A percentile compares a stretch with the other conserved stretches of the same genome.
Evolutionary conservation across 441 rosid genomes (phyloP).

Genomic region (Sinapis alba): DNA sequence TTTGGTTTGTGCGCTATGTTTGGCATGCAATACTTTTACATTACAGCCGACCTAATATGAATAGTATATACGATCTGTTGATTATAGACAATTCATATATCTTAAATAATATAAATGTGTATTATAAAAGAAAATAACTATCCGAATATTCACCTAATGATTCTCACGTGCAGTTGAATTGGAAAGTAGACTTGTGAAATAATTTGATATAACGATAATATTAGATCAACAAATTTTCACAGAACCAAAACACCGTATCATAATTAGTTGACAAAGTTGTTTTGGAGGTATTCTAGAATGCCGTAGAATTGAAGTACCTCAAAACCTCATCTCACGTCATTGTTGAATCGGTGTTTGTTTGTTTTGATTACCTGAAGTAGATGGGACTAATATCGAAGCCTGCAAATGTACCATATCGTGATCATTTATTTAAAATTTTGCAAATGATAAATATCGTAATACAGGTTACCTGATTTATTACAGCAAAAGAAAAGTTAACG

Average conservation of each 20-base stretch:
- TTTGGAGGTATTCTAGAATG: slow-evolving; percentile 24
- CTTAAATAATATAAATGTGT: background rate
- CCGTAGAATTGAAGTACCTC: background rate
- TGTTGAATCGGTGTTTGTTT: slow-evolving; percentile 10
- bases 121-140: background rate
- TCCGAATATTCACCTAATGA: slow-evolving; percentile 21
- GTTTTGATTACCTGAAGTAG: background rate
- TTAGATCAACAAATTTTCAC: background rate
- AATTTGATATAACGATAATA: background rate
- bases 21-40: slow-evolving; percentile 16
- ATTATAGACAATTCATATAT: slow-evolving; percentile 22
- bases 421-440: background rate
- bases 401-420: background rate
- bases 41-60: slow-evolving; percentile 30
- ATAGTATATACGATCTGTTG: slow-evolving; percentile 18
- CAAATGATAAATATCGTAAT: background rate
- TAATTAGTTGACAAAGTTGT: slow-evolving; percentile 6
- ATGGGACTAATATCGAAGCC: background rate
- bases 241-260: background rate
- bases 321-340: slow-evolving; percentile 10
- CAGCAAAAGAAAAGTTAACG: background rate
- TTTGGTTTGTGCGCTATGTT: slow-evolving; percentile 2
- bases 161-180: slow-evolving; percentile 28
- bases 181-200: background rate
- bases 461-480: background rate